phyloP scores from a whole-genome alignment of 106 monocot genomes.

The Amphibolis antarctica region DNA sequence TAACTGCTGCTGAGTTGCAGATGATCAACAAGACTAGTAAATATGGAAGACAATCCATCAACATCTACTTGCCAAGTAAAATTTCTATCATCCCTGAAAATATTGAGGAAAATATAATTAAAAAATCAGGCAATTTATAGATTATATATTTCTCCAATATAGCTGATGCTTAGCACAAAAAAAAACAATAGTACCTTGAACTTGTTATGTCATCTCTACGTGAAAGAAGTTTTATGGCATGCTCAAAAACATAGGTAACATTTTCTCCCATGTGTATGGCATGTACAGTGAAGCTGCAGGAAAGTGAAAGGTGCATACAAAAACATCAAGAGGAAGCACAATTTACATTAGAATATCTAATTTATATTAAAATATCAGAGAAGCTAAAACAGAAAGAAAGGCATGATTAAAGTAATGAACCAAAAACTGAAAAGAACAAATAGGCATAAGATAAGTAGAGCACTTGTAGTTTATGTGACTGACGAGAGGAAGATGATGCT shows the following conservation, averaged over 20 bases:
- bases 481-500: conserved; percentile 76
- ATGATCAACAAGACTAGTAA: conserved; percentile 62
- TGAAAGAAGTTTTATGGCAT: conserved; percentile 70
- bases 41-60: conserved; percentile 65
- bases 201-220: conserved; percentile 51
- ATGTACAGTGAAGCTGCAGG: conserved; percentile 92
- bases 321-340: background rate
- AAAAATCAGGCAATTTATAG: background rate
- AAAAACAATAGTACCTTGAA: conserved; percentile 62
- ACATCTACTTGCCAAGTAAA: conserved; percentile 83
- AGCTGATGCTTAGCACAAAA: too few species aligned
- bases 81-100: conserved; percentile 46
- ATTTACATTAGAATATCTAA: too few species aligned
- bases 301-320: background rate
- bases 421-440: background rate
- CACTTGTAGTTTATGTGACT: conserved; percentile 92
- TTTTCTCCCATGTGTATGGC: conserved; percentile 84
- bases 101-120: background rate
- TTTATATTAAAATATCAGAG: too few species aligned
- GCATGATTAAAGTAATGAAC: background rate
- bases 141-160: background rate
- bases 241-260: conserved; percentile 76
- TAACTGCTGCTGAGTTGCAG: conserved; percentile 70
- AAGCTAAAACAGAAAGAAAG: background rate
- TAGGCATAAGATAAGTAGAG: conserved; percentile 4